Evolutionary conservation across 1,284 basidiomycete genomes (phyloP).

Genomic region (Pseudomicrostroma phylloplanum): DNA sequence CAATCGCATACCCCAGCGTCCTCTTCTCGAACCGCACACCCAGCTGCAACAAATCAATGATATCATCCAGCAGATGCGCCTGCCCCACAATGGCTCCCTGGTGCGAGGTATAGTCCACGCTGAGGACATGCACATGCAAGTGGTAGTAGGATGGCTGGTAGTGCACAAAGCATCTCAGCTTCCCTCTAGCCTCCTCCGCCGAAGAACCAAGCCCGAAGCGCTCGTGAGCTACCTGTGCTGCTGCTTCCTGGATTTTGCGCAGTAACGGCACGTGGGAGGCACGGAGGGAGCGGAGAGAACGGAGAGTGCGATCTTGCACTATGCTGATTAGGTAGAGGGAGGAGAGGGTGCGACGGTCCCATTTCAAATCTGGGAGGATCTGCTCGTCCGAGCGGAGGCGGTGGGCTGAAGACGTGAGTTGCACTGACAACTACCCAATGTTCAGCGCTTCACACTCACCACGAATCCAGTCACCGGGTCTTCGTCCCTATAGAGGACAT

Average conservation of each 20-base stretch:
- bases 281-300: constrained; percentile 54
- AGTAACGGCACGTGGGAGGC: constrained; percentile 66
- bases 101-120: constrained; percentile 45
- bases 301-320: constrained; percentile 46
- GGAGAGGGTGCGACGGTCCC: constrained; percentile 68
- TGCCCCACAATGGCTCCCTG: constrained; percentile 65
- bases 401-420: constrained; percentile 56
- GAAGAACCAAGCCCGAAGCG: constrained; percentile 64
- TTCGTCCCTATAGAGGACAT: constrained; percentile 64
- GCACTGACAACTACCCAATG: constrained; percentile 24
- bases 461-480: constrained; percentile 63
- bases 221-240: constrained; percentile 57
- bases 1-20: constrained; percentile 75
- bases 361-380: constrained; percentile 50
- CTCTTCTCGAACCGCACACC: constrained; percentile 62
- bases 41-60: constrained; percentile 64
- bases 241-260: constrained; percentile 61
- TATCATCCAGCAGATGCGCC: constrained; percentile 84
- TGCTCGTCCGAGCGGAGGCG: constrained; percentile 2
- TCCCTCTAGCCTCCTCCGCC: constrained; percentile 15
- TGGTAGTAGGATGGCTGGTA: constrained; percentile 94
- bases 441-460: constrained; percentile 17
- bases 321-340: constrained; percentile 52
- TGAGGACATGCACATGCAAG: constrained; percentile 89
- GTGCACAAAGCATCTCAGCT: constrained; percentile 75